phyloP scores from a whole-genome alignment of 2,329 filamentous ascomycete genomes.

The Xylaria sp. region DNA sequence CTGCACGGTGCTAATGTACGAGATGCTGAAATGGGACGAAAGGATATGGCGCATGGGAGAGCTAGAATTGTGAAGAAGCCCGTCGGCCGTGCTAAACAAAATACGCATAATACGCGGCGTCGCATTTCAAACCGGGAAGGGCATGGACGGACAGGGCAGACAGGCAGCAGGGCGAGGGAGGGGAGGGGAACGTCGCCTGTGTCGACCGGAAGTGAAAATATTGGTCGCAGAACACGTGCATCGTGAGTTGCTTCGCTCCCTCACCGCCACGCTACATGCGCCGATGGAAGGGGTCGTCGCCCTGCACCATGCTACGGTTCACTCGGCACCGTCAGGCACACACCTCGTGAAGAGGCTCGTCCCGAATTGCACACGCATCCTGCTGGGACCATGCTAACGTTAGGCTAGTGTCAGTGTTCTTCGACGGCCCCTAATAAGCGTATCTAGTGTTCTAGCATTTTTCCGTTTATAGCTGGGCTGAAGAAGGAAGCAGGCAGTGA shows the following conservation, averaged over 20 bases:
- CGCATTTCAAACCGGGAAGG: neutral
- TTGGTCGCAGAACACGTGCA: neutral
- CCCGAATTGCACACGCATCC: neutral
- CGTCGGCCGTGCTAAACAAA: slow-evolving; percentile 5
- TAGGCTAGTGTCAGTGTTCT: neutral
- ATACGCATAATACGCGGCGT: neutral
- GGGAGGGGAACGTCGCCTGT: neutral
- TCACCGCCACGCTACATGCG: slow-evolving; percentile 19
- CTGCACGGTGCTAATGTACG: slow-evolving; percentile 12
- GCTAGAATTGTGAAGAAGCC: slow-evolving; percentile 18
- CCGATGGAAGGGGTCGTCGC: slow-evolving; percentile 9
- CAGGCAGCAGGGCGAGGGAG: too few species aligned
- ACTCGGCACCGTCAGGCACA: slow-evolving; percentile 26
- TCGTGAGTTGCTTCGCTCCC: neutral
- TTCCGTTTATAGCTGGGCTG: neutral
- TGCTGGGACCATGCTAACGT: slow-evolving; percentile 1
- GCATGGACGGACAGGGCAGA: too few species aligned
- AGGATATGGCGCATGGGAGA: slow-evolving; percentile 10
- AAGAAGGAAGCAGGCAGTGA: too few species aligned
- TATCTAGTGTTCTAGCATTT: too few species aligned
- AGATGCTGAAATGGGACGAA: slow-evolving; percentile 16
- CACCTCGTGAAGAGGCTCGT: slow-evolving; percentile 20
- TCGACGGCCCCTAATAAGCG: neutral
- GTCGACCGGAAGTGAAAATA: neutral
- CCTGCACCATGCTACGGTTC: slow-evolving; percentile 21